phyloP scores from a whole-genome alignment of 1,284 basidiomycete species.

The Tremellales sp. region DNA sequence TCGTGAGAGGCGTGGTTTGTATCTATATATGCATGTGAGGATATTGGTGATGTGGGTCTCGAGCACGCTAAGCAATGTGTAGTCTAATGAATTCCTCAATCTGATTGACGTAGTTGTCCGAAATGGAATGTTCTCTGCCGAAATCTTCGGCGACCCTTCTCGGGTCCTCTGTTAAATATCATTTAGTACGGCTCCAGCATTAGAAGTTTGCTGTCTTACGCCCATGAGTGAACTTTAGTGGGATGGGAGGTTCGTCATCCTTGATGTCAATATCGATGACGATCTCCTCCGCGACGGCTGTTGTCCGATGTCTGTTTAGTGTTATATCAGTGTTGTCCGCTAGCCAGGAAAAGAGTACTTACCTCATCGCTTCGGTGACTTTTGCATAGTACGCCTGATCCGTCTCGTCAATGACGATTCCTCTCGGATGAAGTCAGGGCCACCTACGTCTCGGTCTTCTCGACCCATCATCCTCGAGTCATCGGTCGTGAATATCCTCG shows the following conservation, averaged over 20 bases:
- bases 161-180: slow-evolving; percentile 20
- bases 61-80: slow-evolving; percentile 2
- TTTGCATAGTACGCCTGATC: slow-evolving; percentile 11
- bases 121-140: slow-evolving; percentile 21
- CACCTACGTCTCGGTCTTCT: slow-evolving; percentile 13
- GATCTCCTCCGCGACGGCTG: background rate
- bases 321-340: background rate
- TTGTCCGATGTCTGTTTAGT: background rate
- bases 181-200: background rate
- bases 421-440: background rate
- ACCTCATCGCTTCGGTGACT: slow-evolving; percentile 7
- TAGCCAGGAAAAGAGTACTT: background rate
- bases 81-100: slow-evolving; percentile 31
- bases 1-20: too few species aligned
- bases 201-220: slow-evolving; percentile 14
- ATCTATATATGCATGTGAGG: too few species aligned
- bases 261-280: slow-evolving; percentile 28
- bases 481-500: slow-evolving; percentile 26
- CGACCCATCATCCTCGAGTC: slow-evolving; percentile 6
- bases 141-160: slow-evolving; percentile 22
- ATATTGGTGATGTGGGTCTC: background rate
- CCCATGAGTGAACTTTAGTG: slow-evolving; percentile 13
- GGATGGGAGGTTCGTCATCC: slow-evolving; percentile 30
- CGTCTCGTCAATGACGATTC: background rate
- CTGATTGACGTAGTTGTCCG: slow-evolving; percentile 29